Percentiles rank a stretch among this genome's conserved stretches.
These are phyloP conservation scores for Phoenix dactylifera DNA, from an alignment of 176 grass and related monocot species.

Conservation along the genomic window DNA sequence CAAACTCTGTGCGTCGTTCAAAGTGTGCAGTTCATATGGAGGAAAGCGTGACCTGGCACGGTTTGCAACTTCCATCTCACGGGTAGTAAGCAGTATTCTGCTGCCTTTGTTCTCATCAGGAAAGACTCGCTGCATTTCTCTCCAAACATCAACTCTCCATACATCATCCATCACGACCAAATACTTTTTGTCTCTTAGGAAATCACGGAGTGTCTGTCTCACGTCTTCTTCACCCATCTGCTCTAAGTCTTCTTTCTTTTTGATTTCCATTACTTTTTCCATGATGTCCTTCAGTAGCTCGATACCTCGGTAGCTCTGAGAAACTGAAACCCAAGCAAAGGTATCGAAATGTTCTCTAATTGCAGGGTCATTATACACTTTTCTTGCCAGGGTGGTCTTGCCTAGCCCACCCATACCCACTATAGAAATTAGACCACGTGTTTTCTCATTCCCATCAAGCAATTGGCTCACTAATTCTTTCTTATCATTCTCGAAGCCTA, in stretches of 20 bases:
- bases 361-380: slow-evolving; percentile 2
- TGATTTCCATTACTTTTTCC: neutral
- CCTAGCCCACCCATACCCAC: slow-evolving; percentile 8
- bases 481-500: slow-evolving; percentile 11
- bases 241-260: neutral
- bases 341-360: neutral
- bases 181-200: neutral
- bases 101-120: no score
- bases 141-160: neutral
- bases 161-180: neutral
- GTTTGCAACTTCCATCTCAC: no score
- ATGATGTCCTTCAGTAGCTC: neutral
- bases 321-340: neutral
- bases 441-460: neutral
- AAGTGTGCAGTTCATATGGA: no score
- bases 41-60: no score
- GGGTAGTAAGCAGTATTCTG: no score
- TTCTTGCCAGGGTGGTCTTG: neutral
- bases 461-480: slow-evolving; percentile 7
- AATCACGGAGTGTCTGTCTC: neutral
- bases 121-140: no score
- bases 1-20: no score
- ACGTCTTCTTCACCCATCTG: neutral
- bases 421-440: slow-evolving; percentile 8
- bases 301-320: neutral